Conservation (phyloP, 2,329 filamentous ascomycete genomes). For the Teratosphaeria pseudoeucalypti region DNA sequence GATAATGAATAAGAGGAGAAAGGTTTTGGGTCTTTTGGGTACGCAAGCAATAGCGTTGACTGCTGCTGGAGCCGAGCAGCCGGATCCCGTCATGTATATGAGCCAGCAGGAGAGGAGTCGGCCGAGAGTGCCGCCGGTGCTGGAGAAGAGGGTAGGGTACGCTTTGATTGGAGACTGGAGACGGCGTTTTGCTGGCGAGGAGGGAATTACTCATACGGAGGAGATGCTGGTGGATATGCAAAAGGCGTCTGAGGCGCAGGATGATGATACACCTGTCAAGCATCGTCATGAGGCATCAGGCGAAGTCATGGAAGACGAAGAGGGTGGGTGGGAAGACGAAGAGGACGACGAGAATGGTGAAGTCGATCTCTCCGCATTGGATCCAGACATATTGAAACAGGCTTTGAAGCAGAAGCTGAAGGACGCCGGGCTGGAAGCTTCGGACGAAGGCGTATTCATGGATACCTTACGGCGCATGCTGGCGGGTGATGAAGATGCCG, state of each 20-base stretch:
- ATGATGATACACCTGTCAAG: conserved; percentile 3
- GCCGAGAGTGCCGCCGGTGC: conserved; percentile 1
- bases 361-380: conserved; percentile 17
- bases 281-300: background rate
- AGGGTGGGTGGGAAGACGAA: conserved; percentile 12
- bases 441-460: conserved; percentile 34
- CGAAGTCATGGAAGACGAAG: conserved; percentile 3
- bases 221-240: conserved; percentile 22
- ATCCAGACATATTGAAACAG: conserved; percentile 29
- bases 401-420: conserved; percentile 22
- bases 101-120: conserved; percentile 12
- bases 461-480: conserved; percentile 36
- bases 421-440: conserved; percentile 25
- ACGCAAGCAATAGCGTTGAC: background rate
- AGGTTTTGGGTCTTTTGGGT: conserved; percentile 8
- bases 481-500: conserved; percentile 32
- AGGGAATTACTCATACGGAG: conserved; percentile 7
- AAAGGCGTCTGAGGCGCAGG: conserved; percentile 17
- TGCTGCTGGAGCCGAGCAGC: conserved; percentile 9
- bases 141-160: conserved; percentile 24
- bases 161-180: conserved; percentile 38
- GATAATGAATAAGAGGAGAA: conserved; percentile 14
- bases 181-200: conserved; percentile 25
- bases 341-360: conserved; percentile 13
- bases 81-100: conserved; percentile 16